These are phyloP conservation scores for Malassezia sp. DNA, from an alignment of 1,284 basidiomycete genomes.

Conservation along the genomic window DNA sequence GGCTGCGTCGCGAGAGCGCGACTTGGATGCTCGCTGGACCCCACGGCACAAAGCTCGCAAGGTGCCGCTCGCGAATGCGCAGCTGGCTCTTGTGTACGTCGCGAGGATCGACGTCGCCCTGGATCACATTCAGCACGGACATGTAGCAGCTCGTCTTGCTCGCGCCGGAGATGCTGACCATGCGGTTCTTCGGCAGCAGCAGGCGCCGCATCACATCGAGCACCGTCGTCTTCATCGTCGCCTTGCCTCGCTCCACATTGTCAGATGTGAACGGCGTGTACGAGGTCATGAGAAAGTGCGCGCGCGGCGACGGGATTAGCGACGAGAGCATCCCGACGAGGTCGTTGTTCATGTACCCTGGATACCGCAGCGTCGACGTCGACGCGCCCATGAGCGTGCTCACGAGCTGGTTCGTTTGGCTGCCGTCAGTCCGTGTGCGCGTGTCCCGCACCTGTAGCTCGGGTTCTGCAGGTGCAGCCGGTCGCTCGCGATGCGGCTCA, in stretches of 20 bases:
- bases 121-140: conserved; percentile 95
- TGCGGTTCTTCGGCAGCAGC: conserved; percentile 93
- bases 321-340: conserved; percentile 84
- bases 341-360: conserved; percentile 99
- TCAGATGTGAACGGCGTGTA: conserved; percentile 98
- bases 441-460: no score
- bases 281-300: conserved; percentile 98
- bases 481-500: conserved; percentile 82
- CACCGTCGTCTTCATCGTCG: conserved; percentile 50
- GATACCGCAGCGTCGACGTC: conserved; percentile 91
- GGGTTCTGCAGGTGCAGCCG: conserved; percentile 80
- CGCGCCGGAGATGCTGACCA: conserved; percentile 69
- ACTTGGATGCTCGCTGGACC: conserved; percentile 97
- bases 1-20: conserved; percentile 79
- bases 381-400: conserved; percentile 58
- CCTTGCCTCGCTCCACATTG: conserved; percentile 45
- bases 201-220: conserved; percentile 97
- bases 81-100: conserved; percentile 96
- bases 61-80: conserved; percentile 85
- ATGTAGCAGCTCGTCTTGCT: conserved; percentile 57
- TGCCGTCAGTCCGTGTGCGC: no score
- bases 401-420: conserved; percentile 49
- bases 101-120: conserved; percentile 89
- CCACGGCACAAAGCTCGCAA: conserved; percentile 98
- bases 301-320: conserved; percentile 93